Conservation (phyloP, 2,329 filamentous ascomycete genomes). For the Fusarium protoensiforme region DNA sequence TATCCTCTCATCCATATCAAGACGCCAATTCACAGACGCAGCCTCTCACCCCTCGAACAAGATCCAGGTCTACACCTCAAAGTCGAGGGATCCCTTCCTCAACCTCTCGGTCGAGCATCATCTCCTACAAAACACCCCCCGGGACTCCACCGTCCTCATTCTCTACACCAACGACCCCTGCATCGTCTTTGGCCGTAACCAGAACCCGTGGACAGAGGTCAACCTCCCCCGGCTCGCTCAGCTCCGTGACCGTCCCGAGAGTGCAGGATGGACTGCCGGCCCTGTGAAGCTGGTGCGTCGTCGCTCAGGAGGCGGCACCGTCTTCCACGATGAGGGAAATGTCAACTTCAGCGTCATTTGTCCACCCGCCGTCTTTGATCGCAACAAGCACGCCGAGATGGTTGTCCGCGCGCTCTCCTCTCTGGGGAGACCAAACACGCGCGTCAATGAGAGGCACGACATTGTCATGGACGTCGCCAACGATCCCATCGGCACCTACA, state of each 20-base stretch:
- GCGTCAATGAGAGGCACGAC: slow-evolving; percentile 92
- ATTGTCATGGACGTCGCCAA: slow-evolving; percentile 75
- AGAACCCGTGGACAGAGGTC: slow-evolving; percentile 96
- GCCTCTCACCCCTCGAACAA: slow-evolving; percentile 57
- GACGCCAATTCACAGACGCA: slow-evolving; percentile 50
- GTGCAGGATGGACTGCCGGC: slow-evolving; percentile 39
- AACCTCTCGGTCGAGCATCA: slow-evolving; percentile 96
- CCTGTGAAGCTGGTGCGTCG: slow-evolving; percentile 77
- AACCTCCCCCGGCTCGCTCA: slow-evolving; percentile 72
- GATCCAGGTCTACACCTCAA: slow-evolving; percentile 77
- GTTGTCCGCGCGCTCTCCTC: slow-evolving; percentile 82
- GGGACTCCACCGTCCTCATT: slow-evolving; percentile 81
- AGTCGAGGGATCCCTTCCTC: slow-evolving; percentile 78
- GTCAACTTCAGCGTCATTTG: slow-evolving; percentile 95
- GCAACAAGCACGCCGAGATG: slow-evolving; percentile 92
- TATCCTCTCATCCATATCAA: slow-evolving; percentile 22
- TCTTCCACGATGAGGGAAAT: slow-evolving; percentile 94
- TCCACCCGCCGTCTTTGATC: slow-evolving; percentile 79
- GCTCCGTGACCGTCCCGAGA: slow-evolving; percentile 33
- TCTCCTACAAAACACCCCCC: slow-evolving; percentile 79
- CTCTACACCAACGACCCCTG: slow-evolving; percentile 90
- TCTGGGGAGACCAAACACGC: slow-evolving; percentile 67
- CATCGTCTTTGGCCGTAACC: slow-evolving; percentile 93
- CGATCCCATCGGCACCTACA: slow-evolving; percentile 61
- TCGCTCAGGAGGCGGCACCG: slow-evolving; percentile 88